Evolutionary conservation across 495 filamentous ascomycete genomes (phyloP).

Genomic region (Lasiosphaeria ovina): DNA sequence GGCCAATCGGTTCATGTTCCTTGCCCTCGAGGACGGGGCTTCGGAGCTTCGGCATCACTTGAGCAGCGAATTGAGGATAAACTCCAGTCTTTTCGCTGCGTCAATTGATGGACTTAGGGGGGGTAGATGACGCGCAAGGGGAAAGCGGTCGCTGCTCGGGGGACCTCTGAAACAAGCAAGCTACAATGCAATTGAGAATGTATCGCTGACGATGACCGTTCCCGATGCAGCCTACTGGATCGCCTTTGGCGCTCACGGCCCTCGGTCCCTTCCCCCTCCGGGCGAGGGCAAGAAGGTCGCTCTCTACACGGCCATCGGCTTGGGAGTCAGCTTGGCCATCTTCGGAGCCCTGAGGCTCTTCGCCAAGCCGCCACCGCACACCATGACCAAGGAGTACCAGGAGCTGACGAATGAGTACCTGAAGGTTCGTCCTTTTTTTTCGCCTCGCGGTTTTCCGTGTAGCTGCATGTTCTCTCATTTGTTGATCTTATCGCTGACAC

Average conservation of each 20-base stretch:
- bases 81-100: conserved; percentile 9
- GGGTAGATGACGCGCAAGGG: conserved; percentile 4
- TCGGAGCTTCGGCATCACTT: conserved; percentile 1
- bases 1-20: background rate
- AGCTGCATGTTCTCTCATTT: background rate
- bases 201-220: background rate
- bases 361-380: conserved; percentile 68
- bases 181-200: too few relatives aligned
- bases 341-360: conserved; percentile 63
- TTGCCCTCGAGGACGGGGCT: background rate
- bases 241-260: conserved; percentile 93
- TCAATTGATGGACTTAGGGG: conserved; percentile 22
- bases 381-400: conserved; percentile 95
- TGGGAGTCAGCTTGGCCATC: conserved; percentile 58
- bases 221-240: conserved; percentile 85
- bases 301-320: conserved; percentile 63
- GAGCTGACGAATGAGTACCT: conserved; percentile 89
- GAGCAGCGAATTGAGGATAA: conserved; percentile 4
- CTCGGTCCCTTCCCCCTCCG: conserved; percentile 74
- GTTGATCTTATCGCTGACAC: conserved; percentile 18
- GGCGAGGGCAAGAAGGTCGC: conserved; percentile 77
- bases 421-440: conserved; percentile 53
- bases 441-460: background rate
- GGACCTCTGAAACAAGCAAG: too few relatives aligned
- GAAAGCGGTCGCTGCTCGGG: background rate